Base-by-base conservation (phyloP, 2,329 filamentous ascomycete genomes). In the Claviceps digitariae region DNA sequence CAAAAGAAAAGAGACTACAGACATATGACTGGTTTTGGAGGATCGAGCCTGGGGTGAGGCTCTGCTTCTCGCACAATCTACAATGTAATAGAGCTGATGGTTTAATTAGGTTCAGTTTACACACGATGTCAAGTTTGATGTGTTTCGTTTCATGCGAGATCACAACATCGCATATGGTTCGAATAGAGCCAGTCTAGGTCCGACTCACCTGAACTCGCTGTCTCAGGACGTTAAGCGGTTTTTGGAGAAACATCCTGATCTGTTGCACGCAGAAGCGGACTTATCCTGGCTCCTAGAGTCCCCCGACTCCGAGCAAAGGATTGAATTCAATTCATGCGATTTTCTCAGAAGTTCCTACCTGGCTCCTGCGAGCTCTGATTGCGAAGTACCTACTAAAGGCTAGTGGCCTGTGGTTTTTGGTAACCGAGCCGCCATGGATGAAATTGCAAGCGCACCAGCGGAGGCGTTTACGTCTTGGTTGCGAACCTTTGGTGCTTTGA, bases 101-200 rank as follows among this genome's bases (percentile, higher is more conserved):
- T 52, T 15, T 38, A 50, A 34, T 40, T 50, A 79, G 76, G 71
- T 77, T 6, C 70, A 76, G 46, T 78, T 79, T 58, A 73, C 71
- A 54, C 78, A 77, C 56, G 67, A 78, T 56, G 79, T 94, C 57
- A 82, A 89, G 64, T 93, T 94, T 63, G 89, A 94, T 63, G 81
- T 93, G 31, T 94, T 94, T 72, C 80, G 82, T 48, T 90, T 84
- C 72, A 91, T 94, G 87, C 76, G 82, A 57, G 87, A 94, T 62
- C 81, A 87, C 65, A 83, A 89, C 64, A 86, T 91, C 64, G 86
- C 82, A 12, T 93, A 93, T 63, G 88, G 78, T 13, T 81, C 79
- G 63, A 80, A 75, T 55, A 74, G 75, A 62, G 71, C 72, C 25
- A 69, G 73, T 44, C 63, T 76, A 29, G 71, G 74, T 52, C 69